phyloP scores from a whole-genome alignment of 805 yeast species.

The Millerago galiae region DNA sequence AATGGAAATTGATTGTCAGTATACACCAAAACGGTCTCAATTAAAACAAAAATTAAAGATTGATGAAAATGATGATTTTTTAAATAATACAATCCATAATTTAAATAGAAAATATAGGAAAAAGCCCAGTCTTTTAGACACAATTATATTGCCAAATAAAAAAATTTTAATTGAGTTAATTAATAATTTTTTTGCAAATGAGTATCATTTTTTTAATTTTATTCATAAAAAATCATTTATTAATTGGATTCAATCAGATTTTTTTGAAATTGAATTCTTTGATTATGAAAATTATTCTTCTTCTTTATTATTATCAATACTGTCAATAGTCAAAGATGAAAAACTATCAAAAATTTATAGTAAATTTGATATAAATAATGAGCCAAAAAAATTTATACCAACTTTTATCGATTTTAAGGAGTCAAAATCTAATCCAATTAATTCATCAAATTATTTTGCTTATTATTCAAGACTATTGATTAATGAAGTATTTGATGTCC shows the following conservation, averaged over 20 bases:
- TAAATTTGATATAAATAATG: slow-evolving; percentile 23
- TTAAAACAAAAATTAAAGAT: slow-evolving; percentile 5
- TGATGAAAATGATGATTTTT: slow-evolving; percentile 4
- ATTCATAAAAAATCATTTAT: slow-evolving; percentile 8
- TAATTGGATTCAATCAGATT: slow-evolving; percentile 7
- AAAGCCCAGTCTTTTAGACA: slow-evolving; percentile 9
- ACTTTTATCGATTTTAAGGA: no score
- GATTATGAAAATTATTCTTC: no score
- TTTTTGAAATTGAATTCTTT: slow-evolving; percentile 10
- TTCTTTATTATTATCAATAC: no score
- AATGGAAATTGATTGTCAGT: slow-evolving; percentile 7
- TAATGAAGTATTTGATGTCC: no score
- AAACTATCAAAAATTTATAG: slow-evolving; percentile 28
- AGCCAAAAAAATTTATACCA: slow-evolving; percentile 27
- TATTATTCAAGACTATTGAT: no score
- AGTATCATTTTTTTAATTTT: slow-evolving; percentile 10
- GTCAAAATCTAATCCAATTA: no score
- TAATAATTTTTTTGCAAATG: slow-evolving; percentile 8
- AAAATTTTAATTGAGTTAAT: slow-evolving; percentile 2
- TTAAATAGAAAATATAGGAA: slow-evolving; percentile 7
- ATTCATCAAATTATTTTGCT: no score
- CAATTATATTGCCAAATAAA: slow-evolving; percentile 10
- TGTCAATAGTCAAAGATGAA: no score
- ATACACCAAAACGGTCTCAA: slow-evolving; percentile 13
- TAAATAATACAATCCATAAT: slow-evolving; percentile 9